Conservation (phyloP, 768 basidiomycete species). For the Tulasnella sp. region DNA sequence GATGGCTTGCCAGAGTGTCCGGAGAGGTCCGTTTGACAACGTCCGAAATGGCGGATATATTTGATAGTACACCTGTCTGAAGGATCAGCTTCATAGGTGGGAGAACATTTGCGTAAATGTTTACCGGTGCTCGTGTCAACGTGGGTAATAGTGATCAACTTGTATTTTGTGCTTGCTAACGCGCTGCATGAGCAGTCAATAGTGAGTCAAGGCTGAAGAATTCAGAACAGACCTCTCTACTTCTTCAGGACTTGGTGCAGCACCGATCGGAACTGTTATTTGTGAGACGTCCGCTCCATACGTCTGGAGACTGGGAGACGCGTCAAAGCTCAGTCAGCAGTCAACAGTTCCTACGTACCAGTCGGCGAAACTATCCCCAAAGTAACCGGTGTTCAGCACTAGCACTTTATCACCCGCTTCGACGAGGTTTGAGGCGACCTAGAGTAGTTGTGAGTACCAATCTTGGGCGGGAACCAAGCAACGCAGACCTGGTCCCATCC, state of each 20-base stretch:
- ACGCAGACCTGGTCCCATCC: slow-evolving; percentile 76
- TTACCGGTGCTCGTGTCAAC: slow-evolving; percentile 80
- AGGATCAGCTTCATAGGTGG: neutral
- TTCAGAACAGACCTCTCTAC: slow-evolving; percentile 34
- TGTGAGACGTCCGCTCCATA: slow-evolving; percentile 86
- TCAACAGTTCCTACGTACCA: slow-evolving; percentile 40
- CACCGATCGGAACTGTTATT: slow-evolving; percentile 71
- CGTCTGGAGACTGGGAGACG: slow-evolving; percentile 47
- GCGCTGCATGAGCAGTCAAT: slow-evolving; percentile 30
- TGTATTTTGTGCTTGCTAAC: slow-evolving; percentile 69
- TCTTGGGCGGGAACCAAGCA: neutral
- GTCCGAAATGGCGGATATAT: slow-evolving; percentile 62
- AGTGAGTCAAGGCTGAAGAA: too few relatives aligned
- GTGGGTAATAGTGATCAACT: slow-evolving; percentile 85
- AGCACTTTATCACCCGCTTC: slow-evolving; percentile 55
- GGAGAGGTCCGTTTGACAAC: slow-evolving; percentile 68
- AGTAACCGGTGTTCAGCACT: slow-evolving; percentile 85
- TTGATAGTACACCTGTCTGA: slow-evolving; percentile 60
- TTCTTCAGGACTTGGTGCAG: slow-evolving; percentile 46
- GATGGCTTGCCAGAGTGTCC: slow-evolving; percentile 64
- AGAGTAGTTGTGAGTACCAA: slow-evolving; percentile 6
- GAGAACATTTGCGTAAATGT: slow-evolving; percentile 5
- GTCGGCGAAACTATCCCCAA: slow-evolving; percentile 80
- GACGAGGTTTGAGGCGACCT: slow-evolving; percentile 87
- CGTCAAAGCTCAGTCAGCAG: neutral